Conservation (phyloP, 2,329 filamentous ascomycete genomes). For the Trichophyton mentagrophytes region DNA sequence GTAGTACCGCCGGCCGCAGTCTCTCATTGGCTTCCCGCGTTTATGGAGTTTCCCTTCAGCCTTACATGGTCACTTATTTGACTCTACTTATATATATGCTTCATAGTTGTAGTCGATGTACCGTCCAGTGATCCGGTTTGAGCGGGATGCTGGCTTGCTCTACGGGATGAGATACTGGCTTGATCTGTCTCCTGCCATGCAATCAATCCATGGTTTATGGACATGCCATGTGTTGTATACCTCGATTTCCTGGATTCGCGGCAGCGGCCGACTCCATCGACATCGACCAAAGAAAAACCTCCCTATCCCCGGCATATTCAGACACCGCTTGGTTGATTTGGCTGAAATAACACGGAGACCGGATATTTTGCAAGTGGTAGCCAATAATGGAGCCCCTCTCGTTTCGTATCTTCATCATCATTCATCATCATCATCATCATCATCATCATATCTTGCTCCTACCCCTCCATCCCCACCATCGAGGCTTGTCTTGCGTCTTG, state of each 20-base stretch:
- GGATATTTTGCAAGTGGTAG: background rate
- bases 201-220: background rate
- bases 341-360: background rate
- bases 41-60: background rate
- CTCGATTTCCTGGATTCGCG: no score
- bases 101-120: no score
- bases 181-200: background rate
- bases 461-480: background rate
- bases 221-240: no score
- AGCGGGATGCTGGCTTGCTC: no score
- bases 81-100: background rate
- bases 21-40: background rate
- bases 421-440: background rate
- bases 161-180: background rate
- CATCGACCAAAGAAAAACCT: no score
- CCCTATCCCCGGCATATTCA: no score
- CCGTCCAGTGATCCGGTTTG: no score
- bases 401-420: background rate
- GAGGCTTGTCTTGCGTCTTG: background rate
- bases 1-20: background rate
- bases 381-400: background rate
- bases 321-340: no score
- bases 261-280: no score
- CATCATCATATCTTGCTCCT: no score
- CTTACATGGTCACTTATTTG: background rate